Base-by-base conservation (phyloP, 164 flowering plant genomes). In the Kingdonia uniflora region DNA sequence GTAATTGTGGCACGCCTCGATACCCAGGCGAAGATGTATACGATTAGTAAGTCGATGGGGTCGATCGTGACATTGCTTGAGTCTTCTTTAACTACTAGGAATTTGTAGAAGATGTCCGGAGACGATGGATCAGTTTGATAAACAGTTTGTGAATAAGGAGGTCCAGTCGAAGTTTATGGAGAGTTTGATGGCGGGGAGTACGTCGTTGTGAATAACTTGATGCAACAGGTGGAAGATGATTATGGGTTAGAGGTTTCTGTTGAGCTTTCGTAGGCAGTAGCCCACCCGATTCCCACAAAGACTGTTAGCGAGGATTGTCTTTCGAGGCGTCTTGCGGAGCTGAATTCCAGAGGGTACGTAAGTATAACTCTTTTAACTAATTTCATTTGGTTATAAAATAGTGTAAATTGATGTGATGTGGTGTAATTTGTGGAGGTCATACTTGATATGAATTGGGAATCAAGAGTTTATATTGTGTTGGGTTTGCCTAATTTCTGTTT, bases 181-280 rank as follows among this genome's bases (percentile, higher is more conserved):
- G n/a, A n/a, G n/a, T n/a, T n/a, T n/a, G n/a, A n/a, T n/a, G n/a
- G n/a, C n/a, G n/a, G n/a, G n/a, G n/a, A 23, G 53, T 60, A 60
- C 53, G 64, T 52, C 19, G 64, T 53, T n/a, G 64, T 60, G 11
- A 60, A 60, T 17, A 54, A 29, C 48, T 60, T 60, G 58, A 60
- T 60, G 64, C 64, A 60, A 38, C 64, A 60, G 26, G 64, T 60
- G 20, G 64, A 57, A 14, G 64, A 60, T 47, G 64, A 60, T 60
- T 60, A 60, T 47, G 64, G 64, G 11, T 60, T 60, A 53, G 64
- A 60, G 58, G 64, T 60, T 7, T 60, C 64, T 6, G 64, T 60
- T 16, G 64, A 58, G 21, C 64, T 60, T 46, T 58, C 64, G 1
- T 58, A 60, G 41, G 20, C 64, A 0, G 58, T 53, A 1, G 58